phyloP scores from a whole-genome alignment of 202 grass and related monocot genomes.

The Schoenoplectus tabernaemontani region DNA sequence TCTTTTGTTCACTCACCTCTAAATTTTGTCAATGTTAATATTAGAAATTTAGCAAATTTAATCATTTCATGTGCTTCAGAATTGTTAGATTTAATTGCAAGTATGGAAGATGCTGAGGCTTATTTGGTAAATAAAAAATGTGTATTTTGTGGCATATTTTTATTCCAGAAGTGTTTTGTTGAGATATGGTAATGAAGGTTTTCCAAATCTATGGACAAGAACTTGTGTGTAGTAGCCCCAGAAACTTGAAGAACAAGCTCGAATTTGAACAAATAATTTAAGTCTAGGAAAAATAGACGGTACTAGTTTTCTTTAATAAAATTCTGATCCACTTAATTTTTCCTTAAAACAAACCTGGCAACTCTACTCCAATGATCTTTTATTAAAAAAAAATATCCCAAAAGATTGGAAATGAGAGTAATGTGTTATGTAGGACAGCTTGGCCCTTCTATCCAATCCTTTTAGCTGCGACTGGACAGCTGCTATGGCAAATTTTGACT shows the following conservation, averaged over 20 bases:
- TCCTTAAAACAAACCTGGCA: background rate
- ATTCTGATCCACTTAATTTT: background rate
- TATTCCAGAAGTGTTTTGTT: background rate
- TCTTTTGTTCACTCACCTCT: background rate
- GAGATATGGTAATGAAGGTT: background rate
- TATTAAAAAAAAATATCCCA: background rate
- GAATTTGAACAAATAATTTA: background rate
- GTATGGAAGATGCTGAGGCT: background rate
- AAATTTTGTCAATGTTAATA: background rate
- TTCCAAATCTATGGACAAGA: background rate
- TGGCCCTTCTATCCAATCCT: conserved; percentile 77
- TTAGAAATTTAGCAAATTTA: background rate
- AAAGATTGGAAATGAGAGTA: background rate
- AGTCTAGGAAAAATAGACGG: background rate
- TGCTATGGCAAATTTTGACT: conserved; percentile 70
- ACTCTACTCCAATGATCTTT: background rate
- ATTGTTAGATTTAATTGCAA: background rate
- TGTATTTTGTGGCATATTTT: too few relatives aligned
- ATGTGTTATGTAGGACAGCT: conserved; percentile 37
- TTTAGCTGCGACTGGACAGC: conserved; percentile 42
- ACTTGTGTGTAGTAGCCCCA: background rate
- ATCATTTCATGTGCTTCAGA: background rate
- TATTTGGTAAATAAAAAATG: background rate
- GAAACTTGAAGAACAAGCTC: background rate
- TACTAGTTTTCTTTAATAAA: background rate